A percentile compares a stretch with the other conserved stretches of the same genome.
phyloP scores from a whole-genome alignment of 768 basidiomycete genomes.

The Suillus decipiens region DNA sequence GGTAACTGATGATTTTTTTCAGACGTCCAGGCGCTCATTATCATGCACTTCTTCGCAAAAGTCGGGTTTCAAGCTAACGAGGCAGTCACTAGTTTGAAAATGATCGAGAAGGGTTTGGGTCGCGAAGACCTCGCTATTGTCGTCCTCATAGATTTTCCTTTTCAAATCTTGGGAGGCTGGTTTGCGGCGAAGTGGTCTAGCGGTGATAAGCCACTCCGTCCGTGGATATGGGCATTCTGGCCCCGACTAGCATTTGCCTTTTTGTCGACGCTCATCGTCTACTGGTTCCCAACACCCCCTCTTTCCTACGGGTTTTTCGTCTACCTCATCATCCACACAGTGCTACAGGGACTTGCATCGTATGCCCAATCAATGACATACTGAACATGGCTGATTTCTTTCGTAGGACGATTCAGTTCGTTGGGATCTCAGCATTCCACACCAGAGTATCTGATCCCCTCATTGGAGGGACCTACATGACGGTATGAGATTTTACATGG shows the following conservation, averaged over 20 bases:
- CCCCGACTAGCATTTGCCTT: conserved; percentile 76
- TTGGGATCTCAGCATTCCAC: conserved; percentile 98
- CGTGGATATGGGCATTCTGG: conserved; percentile 93
- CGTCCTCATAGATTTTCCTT: conserved; percentile 96
- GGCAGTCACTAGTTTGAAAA: conserved; percentile 85
- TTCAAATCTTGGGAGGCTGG: conserved; percentile 95
- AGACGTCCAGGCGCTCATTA: conserved; percentile 90
- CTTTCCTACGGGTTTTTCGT: conserved; percentile 76
- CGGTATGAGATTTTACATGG: conserved; percentile 52
- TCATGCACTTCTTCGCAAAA: conserved; percentile 90
- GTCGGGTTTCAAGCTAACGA: conserved; percentile 95
- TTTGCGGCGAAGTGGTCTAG: conserved; percentile 89
- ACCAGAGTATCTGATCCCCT: conserved; percentile 94
- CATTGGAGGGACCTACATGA: conserved; percentile 99
- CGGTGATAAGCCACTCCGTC: conserved; percentile 75
- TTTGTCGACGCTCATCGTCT: conserved; percentile 74
- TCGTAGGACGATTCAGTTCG: conserved; percentile 93
- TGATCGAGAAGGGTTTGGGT: conserved; percentile 95
- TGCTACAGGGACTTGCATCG: conserved; percentile 84
- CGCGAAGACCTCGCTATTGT: conserved; percentile 96
- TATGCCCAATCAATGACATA: conserved; percentile 41
- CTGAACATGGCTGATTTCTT: conserved; percentile 12
- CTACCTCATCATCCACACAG: conserved; percentile 78
- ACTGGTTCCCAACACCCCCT: conserved; percentile 80
- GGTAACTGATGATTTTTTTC: conserved; percentile 14